Evolutionary conservation across 208 protist species (phyloP), one percentile per base, ranked within the genome.

Genomic region (Histomonas meleagridis): DNA sequence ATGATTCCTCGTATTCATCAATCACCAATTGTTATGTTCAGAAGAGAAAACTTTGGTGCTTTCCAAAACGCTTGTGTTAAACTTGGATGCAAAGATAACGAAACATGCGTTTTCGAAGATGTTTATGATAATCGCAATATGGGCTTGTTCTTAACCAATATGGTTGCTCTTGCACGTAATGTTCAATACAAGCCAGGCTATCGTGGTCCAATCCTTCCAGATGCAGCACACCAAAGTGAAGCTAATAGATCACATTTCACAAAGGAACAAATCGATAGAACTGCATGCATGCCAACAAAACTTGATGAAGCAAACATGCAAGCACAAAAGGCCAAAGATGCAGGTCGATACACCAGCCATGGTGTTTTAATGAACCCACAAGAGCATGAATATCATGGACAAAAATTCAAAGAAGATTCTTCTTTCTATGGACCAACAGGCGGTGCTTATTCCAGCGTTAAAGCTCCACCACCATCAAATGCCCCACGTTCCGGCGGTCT

Each of bases 121-220:
- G 46, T 86, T 46, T 86, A 86, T 16, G 76, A 86, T 46, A 55
- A 86, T 46, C 40, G 46, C 5, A 86, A 86, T n/a, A 86, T 86
- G 76, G 76, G 76, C 21, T 46, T 38, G 10, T 86, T 86, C 76
- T 46, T 86, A n/a, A 16, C 38, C 23, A 86, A 43, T 23, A 86
- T 86, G 18, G 38, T 86, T 55, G 43, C 76, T 18, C 46, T 86
- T 86, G 76, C 76, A 38, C 23, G 76, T 55, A 86, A 86, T 16
- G 38, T 40, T 38, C 76, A 86, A 55, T 86, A 86, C 46, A 32
- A 35, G 26, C 76, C 76, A 86, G 76, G 76, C 23, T 86, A 86
- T n/a, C 23, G 55, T 1, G 76, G 76, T 26, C 76, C 76, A 86
- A 86, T 86, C 46, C 76, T 86, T 38, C 40, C 51, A n/a, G 76